Percentiles rank a stretch among this genome's conserved stretches.
phyloP scores from a whole-genome alignment of 176 grass and related monocot species.

The Ensete glaucum region DNA sequence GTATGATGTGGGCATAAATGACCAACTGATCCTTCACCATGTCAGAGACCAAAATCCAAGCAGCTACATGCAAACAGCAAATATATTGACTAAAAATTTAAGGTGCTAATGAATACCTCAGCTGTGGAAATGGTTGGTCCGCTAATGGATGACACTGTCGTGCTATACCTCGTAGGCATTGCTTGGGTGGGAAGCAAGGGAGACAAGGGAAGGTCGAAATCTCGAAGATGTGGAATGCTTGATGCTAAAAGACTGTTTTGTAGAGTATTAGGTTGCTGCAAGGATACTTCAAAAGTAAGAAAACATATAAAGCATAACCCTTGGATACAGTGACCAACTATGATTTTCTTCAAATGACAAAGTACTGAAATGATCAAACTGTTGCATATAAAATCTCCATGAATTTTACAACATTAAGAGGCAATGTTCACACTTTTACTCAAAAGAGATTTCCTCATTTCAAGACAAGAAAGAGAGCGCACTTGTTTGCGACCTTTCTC shows the following conservation, averaged over 20 bases:
- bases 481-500: no score
- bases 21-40: background rate
- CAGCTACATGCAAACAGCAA: background rate
- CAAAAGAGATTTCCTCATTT: background rate
- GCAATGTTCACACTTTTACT: background rate
- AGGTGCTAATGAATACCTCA: slow-evolving; percentile 44
- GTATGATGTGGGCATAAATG: background rate
- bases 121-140: slow-evolving; percentile 54
- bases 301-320: background rate
- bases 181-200: slow-evolving; percentile 54
- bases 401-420: background rate
- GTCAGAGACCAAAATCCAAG: background rate
- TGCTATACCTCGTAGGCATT: slow-evolving; percentile 65
- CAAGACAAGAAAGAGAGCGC: no score
- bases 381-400: background rate
- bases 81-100: background rate
- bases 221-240: slow-evolving; percentile 51
- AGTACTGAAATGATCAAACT: background rate
- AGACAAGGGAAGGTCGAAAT: slow-evolving; percentile 60
- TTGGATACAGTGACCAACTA: background rate
- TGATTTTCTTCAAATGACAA: background rate
- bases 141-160: slow-evolving; percentile 51
- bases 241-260: slow-evolving; percentile 56
- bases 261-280: slow-evolving; percentile 84
- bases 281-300: slow-evolving; percentile 13